Percentiles rank a stretch among this genome's conserved stretches.
Evolutionary conservation across 2,329 filamentous ascomycete species (phyloP).

Genomic region (Epichloe coenophiala): DNA sequence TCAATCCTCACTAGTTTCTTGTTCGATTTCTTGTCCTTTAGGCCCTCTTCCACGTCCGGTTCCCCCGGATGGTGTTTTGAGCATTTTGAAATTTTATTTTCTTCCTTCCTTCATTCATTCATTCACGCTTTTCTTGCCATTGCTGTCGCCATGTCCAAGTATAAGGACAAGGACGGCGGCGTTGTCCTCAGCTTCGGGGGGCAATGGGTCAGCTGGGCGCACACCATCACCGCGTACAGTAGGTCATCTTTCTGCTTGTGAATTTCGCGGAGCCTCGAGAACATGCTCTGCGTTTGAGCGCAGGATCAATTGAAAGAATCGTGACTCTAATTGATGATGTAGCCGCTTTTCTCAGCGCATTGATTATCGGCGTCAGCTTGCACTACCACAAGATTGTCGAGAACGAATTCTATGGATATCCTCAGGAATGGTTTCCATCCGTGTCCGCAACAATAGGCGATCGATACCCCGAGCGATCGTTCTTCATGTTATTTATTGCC

Average conservation of each 20-base stretch:
- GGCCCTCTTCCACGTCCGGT: slow-evolving; percentile 12
- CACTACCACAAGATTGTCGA: slow-evolving; percentile 97
- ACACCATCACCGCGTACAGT: slow-evolving; percentile 77
- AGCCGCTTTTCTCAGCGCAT: slow-evolving; percentile 77
- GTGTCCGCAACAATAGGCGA: slow-evolving; percentile 96
- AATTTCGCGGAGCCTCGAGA: neutral
- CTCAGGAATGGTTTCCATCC: slow-evolving; percentile 91
- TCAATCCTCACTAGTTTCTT: neutral
- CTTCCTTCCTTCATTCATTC: neutral
- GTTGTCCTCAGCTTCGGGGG: slow-evolving; percentile 57
- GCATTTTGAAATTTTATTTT: neutral
- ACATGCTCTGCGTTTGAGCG: neutral
- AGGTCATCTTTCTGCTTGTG: slow-evolving; percentile 17
- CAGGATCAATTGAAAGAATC: neutral
- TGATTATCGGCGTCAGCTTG: slow-evolving; percentile 65
- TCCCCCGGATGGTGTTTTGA: slow-evolving; percentile 18
- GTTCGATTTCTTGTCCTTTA: slow-evolving; percentile 1
- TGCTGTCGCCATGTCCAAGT: slow-evolving; percentile 27
- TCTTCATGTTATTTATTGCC: slow-evolving; percentile 96
- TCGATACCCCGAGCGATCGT: slow-evolving; percentile 87
- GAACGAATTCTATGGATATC: slow-evolving; percentile 92
- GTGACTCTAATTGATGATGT: slow-evolving; percentile 10
- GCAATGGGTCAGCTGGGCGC: slow-evolving; percentile 79
- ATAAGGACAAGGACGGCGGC: slow-evolving; percentile 52
- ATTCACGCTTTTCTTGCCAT: slow-evolving; percentile 10